Conservation (phyloP, 2,329 filamentous ascomycete species). For the Colletotrichum sp. region DNA sequence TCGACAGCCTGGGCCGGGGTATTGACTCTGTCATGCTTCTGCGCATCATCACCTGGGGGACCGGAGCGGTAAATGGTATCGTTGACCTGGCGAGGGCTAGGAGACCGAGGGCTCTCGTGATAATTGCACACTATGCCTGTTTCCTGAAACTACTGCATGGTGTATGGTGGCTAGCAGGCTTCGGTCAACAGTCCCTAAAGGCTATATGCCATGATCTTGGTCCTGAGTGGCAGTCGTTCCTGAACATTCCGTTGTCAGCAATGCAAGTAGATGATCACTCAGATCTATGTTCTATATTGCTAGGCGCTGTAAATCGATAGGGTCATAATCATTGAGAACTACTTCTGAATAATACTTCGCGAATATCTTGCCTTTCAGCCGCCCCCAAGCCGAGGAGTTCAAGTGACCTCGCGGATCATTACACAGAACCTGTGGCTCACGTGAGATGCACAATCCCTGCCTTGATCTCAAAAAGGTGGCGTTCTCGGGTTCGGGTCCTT, state of each 20-base stretch:
- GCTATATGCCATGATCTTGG: not conserved
- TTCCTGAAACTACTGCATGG: constrained; percentile 44
- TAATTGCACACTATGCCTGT: constrained; percentile 56
- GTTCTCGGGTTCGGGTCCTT: not conserved
- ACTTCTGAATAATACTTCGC: too few relatives aligned
- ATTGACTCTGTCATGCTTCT: not conserved
- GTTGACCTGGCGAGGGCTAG: constrained; percentile 45
- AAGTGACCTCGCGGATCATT: not conserved
- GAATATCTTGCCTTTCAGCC: too few relatives aligned
- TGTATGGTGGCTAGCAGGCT: not conserved
- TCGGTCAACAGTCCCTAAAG: not conserved
- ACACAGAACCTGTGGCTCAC: not conserved
- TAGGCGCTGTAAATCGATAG: not conserved
- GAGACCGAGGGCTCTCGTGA: constrained; percentile 52
- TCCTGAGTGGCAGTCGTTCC: not conserved
- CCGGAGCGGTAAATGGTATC: constrained; percentile 35
- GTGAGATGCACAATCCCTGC: not conserved
- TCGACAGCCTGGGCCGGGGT: not conserved
- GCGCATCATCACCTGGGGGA: not conserved
- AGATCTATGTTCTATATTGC: not conserved
- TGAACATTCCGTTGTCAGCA: not conserved
- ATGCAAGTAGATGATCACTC: not conserved
- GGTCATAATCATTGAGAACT: too few relatives aligned
- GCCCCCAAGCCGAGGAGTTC: not conserved
- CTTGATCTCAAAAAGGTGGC: not conserved